A percentile compares a stretch with the other conserved stretches of the same genome.
Evolutionary conservation across 2,329 filamentous ascomycete genomes (phyloP).

Genomic region (Xylaria hypoxylon): DNA sequence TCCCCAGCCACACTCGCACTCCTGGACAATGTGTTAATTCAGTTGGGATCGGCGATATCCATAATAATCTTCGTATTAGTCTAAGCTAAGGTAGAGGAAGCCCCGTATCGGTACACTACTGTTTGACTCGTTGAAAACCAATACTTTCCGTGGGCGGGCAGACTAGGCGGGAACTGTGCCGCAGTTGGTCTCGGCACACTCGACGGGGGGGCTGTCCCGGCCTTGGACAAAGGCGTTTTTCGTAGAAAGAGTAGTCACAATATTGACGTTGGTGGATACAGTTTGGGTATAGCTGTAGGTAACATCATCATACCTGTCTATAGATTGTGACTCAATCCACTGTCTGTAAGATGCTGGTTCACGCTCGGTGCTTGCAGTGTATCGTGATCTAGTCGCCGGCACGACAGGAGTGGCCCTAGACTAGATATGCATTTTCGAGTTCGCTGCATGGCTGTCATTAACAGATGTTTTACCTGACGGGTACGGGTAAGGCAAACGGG

Average conservation of each 20-base stretch:
- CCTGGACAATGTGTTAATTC: conserved; percentile 54
- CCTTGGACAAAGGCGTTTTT: conserved; percentile 37
- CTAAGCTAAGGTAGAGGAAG: conserved; percentile 48
- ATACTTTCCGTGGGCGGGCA: conserved; percentile 50
- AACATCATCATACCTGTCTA: conserved; percentile 38
- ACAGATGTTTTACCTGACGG: no score
- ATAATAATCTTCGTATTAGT: conserved; percentile 54
- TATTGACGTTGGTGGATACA: conserved; percentile 35
- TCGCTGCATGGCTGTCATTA: conserved; percentile 33
- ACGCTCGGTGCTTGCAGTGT: conserved; percentile 48
- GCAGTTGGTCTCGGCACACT: conserved; percentile 55
- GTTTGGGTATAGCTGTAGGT: conserved; percentile 41
- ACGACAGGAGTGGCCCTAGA: conserved; percentile 45
- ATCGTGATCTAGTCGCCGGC: conserved; percentile 54
- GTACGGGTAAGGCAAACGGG: conserved; percentile 37
- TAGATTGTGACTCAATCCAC: no score
- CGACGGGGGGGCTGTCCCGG: conserved; percentile 43
- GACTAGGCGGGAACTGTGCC: conserved; percentile 55
- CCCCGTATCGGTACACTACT: conserved; percentile 1
- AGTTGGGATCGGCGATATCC: conserved; percentile 51
- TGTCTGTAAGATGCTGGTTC: no score
- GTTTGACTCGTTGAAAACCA: not conserved
- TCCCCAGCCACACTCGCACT: conserved; percentile 55
- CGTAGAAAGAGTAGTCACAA: conserved; percentile 39
- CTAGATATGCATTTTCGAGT: conserved; percentile 52